phyloP scores from a whole-genome alignment of 1,139 yeast genomes.

The Zygosaccharomyces pseudobailii region DNA sequence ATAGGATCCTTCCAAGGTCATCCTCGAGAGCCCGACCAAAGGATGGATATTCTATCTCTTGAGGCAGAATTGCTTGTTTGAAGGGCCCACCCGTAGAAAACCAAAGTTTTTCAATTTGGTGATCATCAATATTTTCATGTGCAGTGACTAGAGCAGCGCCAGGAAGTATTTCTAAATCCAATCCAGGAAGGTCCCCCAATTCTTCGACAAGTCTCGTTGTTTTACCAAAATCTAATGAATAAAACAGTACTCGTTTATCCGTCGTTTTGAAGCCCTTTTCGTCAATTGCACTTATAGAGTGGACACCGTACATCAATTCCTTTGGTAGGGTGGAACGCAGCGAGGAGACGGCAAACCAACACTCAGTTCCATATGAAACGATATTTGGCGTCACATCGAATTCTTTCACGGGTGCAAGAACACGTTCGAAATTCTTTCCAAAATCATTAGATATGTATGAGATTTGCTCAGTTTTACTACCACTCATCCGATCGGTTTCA shows the following conservation, averaged over 20 bases:
- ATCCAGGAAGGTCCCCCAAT: background rate
- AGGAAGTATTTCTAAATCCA: background rate
- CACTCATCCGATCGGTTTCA: background rate
- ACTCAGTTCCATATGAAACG: background rate
- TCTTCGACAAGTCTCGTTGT: conserved; percentile 4
- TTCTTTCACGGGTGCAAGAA: background rate
- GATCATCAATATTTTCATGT: background rate
- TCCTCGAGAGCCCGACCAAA: conserved; percentile 1
- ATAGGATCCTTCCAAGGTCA: conserved; percentile 2
- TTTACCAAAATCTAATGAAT: conserved; percentile 3
- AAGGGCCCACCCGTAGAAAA: conserved; percentile 6
- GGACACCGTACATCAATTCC: background rate
- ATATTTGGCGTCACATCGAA: background rate
- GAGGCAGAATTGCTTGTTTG: conserved; percentile 1
- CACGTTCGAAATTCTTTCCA: background rate
- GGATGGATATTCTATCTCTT: background rate
- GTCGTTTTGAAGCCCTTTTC: background rate
- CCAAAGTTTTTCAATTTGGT: conserved; percentile 1
- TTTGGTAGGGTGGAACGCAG: background rate
- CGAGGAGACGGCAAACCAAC: background rate
- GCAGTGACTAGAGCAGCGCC: background rate
- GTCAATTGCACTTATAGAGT: background rate
- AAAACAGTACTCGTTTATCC: background rate
- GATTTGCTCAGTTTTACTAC: background rate
- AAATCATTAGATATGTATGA: background rate